Conservation (phyloP, 805 yeast species). For the Starmerella apicola region DNA sequence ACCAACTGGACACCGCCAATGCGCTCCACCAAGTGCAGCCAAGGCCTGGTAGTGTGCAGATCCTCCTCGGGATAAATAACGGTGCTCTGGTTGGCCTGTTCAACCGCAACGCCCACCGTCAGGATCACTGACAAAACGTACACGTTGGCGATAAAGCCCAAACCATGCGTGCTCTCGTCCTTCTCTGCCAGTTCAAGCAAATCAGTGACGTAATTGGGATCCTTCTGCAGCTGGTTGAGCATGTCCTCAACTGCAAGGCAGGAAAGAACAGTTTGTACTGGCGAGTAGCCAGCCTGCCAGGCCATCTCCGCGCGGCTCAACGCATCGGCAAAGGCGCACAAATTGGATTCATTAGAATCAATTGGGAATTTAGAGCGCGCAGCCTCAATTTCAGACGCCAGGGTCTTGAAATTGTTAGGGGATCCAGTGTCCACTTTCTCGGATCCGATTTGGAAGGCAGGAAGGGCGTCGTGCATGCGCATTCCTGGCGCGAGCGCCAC, state of each 20-base stretch:
- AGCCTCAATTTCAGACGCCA: constrained; percentile 31
- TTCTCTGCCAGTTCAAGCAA: background rate
- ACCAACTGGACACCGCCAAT: constrained; percentile 6
- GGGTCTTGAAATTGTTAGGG: constrained; percentile 31
- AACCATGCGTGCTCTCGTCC: background rate
- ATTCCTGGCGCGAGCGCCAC: constrained; percentile 51
- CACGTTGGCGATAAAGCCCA: constrained; percentile 18
- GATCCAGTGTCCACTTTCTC: constrained; percentile 66
- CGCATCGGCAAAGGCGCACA: constrained; percentile 41
- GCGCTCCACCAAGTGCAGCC: constrained; percentile 32
- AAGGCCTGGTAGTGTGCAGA: constrained; percentile 38
- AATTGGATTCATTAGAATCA: constrained; percentile 29
- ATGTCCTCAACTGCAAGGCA: constrained; percentile 58
- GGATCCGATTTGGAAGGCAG: constrained; percentile 67
- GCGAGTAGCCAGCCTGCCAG: constrained; percentile 67
- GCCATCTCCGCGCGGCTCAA: constrained; percentile 44
- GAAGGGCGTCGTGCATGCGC: constrained; percentile 68
- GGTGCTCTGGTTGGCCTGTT: constrained; percentile 16
- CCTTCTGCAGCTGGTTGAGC: constrained; percentile 27
- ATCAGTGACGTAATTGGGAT: background rate
- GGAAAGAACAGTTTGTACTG: constrained; percentile 66
- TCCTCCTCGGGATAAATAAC: constrained; percentile 28
- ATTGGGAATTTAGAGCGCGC: constrained; percentile 30
- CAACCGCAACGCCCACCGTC: constrained; percentile 14
- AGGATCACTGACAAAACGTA: constrained; percentile 23